Percentiles rank a stretch among this genome's conserved stretches.
phyloP scores from a whole-genome alignment of 768 basidiomycete species.

The Boletus coccyginus region DNA sequence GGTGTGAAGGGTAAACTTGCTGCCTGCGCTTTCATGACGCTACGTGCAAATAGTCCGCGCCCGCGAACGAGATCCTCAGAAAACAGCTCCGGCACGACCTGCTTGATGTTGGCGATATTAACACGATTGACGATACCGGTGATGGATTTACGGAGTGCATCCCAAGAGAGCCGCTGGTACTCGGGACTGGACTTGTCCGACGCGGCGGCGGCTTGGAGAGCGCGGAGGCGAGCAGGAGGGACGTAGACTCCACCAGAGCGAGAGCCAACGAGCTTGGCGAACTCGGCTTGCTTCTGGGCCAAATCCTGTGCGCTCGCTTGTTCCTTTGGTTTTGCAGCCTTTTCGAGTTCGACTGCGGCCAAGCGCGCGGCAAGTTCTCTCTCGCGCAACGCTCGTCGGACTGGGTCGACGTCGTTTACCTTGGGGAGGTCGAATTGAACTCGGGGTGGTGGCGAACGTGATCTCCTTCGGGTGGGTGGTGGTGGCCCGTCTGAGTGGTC shows the following conservation, averaged over 20 bases:
- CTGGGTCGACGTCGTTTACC: constrained; percentile 74
- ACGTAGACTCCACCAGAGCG: constrained; percentile 95
- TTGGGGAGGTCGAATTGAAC: constrained; percentile 40
- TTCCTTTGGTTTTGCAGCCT: constrained; percentile 49
- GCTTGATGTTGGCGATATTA: constrained; percentile 95
- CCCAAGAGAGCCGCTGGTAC: constrained; percentile 96
- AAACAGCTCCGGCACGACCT: constrained; percentile 88
- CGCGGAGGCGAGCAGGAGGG: constrained; percentile 89
- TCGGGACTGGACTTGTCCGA: constrained; percentile 82
- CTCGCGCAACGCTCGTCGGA: constrained; percentile 73
- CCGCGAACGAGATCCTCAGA: constrained; percentile 93
- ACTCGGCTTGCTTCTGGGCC: constrained; percentile 80
- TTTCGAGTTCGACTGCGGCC: constrained; percentile 67
- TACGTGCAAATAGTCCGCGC: constrained; percentile 86
- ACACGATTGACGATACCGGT: constrained; percentile 99
- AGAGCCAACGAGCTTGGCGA: constrained; percentile 78
- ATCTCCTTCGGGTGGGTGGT: constrained; percentile 42
- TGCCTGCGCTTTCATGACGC: constrained; percentile 97
- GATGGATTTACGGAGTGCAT: constrained; percentile 94
- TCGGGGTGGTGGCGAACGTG: constrained; percentile 35
- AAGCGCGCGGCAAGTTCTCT: constrained; percentile 71
- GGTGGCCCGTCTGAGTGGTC: constrained; percentile 33
- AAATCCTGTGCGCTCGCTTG: constrained; percentile 42
- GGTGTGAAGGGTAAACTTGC: constrained; percentile 97
- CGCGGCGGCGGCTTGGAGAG: constrained; percentile 80